phyloP scores from a whole-genome alignment of 352 stramenopile genomes.

The Phytophthora sp. region DNA sequence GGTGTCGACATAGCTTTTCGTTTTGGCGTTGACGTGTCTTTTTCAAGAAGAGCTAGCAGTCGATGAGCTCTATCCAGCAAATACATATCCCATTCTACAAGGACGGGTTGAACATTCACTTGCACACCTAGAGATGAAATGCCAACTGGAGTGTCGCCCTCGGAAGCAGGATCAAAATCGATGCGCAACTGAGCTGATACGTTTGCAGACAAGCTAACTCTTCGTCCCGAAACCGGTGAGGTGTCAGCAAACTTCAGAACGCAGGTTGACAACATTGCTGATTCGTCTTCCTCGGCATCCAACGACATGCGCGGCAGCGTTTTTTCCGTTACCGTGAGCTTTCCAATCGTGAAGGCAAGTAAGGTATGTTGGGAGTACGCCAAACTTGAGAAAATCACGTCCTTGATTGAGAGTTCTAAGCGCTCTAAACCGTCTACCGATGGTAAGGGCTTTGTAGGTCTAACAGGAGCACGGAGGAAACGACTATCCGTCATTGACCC shows the following conservation, averaged over 20 bases:
- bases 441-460: slow-evolving; percentile 46
- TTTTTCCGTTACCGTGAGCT: slow-evolving; percentile 73
- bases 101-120: slow-evolving; percentile 74
- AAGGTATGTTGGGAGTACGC: slow-evolving; percentile 63
- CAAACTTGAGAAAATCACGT: slow-evolving; percentile 72
- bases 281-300: slow-evolving; percentile 65
- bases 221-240: slow-evolving; percentile 59
- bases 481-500: slow-evolving; percentile 26
- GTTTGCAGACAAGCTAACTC: slow-evolving; percentile 72
- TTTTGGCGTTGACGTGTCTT: slow-evolving; percentile 31
- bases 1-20: slow-evolving; percentile 14
- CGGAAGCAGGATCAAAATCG: slow-evolving; percentile 47
- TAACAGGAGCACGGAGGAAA: slow-evolving; percentile 27
- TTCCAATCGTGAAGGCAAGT: slow-evolving; percentile 61
- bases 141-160: slow-evolving; percentile 21
- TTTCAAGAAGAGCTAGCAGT: slow-evolving; percentile 76
- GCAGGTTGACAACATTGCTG: slow-evolving; percentile 60
- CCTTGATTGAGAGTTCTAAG: slow-evolving; percentile 69
- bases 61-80: slow-evolving; percentile 79
- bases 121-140: slow-evolving; percentile 60
- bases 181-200: slow-evolving; percentile 73
- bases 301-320: slow-evolving; percentile 80
- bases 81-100: slow-evolving; percentile 90
- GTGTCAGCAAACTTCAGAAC: slow-evolving; percentile 69
- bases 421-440: slow-evolving; percentile 69